phyloP scores from a whole-genome alignment of 345 rosid species.

The Citrus mangshanensis region DNA sequence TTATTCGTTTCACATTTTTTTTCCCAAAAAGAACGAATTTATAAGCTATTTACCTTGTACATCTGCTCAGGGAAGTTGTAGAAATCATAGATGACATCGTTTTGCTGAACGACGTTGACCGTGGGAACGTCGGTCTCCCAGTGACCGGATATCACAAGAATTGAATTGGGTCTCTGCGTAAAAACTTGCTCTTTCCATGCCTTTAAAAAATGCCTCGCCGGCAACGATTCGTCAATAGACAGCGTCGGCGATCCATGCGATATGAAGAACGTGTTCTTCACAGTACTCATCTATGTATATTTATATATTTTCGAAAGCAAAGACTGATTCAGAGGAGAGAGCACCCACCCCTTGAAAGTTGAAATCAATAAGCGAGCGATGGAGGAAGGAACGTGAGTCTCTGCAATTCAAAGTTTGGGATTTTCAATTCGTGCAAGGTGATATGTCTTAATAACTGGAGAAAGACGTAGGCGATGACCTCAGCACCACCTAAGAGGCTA shows the following conservation, averaged over 20 bases:
- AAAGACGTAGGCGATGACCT: no score
- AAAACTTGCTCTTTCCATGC: slow-evolving; percentile 51
- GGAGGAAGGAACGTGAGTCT: no score
- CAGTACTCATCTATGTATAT: neutral
- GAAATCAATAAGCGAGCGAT: no score
- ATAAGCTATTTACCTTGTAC: slow-evolving; percentile 51
- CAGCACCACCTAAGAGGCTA: no score
- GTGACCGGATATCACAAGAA: slow-evolving; percentile 77
- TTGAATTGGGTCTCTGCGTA: slow-evolving; percentile 53
- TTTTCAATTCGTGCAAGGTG: no score
- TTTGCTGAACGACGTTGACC: slow-evolving; percentile 51
- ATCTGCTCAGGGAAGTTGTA: slow-evolving; percentile 66
- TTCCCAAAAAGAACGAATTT: no score
- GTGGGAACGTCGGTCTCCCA: slow-evolving; percentile 78
- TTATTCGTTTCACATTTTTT: no score
- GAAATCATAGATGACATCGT: slow-evolving; percentile 82
- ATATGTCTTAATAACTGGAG: no score
- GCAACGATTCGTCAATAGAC: slow-evolving; percentile 61
- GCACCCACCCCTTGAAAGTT: no score
- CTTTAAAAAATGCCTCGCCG: slow-evolving; percentile 67
- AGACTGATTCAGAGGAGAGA: no score
- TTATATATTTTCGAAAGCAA: no score
- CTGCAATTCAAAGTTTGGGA: no score
- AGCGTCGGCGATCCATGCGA: slow-evolving; percentile 87
- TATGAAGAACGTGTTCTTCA: slow-evolving; percentile 56